A percentile compares a stretch with the other conserved stretches of the same genome.
Conservation (phyloP, 1,139 yeast species). For the Geotrichum cucujoidarum region DNA sequence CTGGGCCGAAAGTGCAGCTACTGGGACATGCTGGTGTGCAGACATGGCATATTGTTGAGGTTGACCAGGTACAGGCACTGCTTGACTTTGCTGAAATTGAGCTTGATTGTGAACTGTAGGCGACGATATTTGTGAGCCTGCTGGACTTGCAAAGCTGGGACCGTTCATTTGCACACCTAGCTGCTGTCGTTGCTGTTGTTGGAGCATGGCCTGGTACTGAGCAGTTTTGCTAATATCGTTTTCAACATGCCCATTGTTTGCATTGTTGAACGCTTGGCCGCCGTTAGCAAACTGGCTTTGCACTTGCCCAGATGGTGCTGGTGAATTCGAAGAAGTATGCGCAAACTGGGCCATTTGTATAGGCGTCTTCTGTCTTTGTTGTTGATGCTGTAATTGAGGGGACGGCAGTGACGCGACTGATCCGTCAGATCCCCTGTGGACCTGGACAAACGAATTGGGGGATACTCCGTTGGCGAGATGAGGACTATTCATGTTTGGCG, state of each 20-base stretch:
- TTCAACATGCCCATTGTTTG: not conserved
- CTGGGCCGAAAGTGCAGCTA: conserved; percentile 7
- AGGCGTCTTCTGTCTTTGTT: conserved; percentile 9
- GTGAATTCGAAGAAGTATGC: conserved; percentile 5
- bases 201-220: conserved; percentile 5
- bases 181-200: conserved; percentile 9
- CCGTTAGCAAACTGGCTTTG: not conserved
- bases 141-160: conserved; percentile 1
- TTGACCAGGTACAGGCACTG: not conserved
- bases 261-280: not conserved
- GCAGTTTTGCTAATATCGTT: not conserved
- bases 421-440: conserved; percentile 1
- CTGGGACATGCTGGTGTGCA: no score
- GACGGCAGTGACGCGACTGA: conserved; percentile 1
- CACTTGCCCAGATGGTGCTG: conserved; percentile 2
- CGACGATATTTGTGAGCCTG: not conserved
- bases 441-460: conserved; percentile 1
- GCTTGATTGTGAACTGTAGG: conserved; percentile 2
- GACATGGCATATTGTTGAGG: no score
- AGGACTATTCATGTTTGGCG: not conserved
- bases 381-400: conserved; percentile 4
- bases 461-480: conserved; percentile 2
- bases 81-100: conserved; percentile 3
- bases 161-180: conserved; percentile 1
- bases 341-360: conserved; percentile 3